These are phyloP conservation scores for Alternaria sp. DNA, from an alignment of 2,329 filamentous ascomycete species.

Conservation along the genomic window DNA sequence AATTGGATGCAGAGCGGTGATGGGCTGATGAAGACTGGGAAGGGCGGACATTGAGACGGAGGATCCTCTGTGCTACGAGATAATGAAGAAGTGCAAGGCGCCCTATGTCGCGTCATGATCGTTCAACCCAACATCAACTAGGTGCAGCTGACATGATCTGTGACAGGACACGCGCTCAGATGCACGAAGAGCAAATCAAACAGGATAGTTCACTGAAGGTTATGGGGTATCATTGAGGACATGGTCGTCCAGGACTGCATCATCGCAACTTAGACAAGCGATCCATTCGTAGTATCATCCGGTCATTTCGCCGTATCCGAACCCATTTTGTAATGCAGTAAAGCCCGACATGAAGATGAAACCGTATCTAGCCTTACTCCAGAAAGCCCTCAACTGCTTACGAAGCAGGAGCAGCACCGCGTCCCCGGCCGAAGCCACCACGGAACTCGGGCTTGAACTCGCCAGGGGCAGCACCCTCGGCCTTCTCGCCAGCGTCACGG, in stretches of 20 bases:
- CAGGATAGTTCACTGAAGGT: conserved; percentile 31
- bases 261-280: conserved; percentile 32
- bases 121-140: background rate
- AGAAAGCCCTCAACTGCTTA: conserved; percentile 34
- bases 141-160: background rate
- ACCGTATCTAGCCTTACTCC: conserved; percentile 27
- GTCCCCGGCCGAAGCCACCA: conserved; percentile 51
- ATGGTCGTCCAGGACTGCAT: conserved; percentile 33
- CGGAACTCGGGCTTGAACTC: conserved; percentile 54
- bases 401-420: conserved; percentile 47
- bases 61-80: background rate
- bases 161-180: background rate
- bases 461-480: conserved; percentile 48
- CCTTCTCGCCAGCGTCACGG: conserved; percentile 69
- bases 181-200: background rate
- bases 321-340: conserved; percentile 45
- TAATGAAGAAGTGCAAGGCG: background rate
- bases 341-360: conserved; percentile 35
- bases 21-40: conserved; percentile 53
- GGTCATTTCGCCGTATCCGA: conserved; percentile 47
- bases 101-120: too few relatives aligned
- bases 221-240: conserved; percentile 48
- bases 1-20: conserved; percentile 61
- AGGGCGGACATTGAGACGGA: conserved; percentile 48
- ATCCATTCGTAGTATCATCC: conserved; percentile 48